Evolutionary conservation across 2,329 filamentous ascomycete species (phyloP), one percentile per base, ranked within the genome.

Genomic region (Diplodia intermedia): DNA sequence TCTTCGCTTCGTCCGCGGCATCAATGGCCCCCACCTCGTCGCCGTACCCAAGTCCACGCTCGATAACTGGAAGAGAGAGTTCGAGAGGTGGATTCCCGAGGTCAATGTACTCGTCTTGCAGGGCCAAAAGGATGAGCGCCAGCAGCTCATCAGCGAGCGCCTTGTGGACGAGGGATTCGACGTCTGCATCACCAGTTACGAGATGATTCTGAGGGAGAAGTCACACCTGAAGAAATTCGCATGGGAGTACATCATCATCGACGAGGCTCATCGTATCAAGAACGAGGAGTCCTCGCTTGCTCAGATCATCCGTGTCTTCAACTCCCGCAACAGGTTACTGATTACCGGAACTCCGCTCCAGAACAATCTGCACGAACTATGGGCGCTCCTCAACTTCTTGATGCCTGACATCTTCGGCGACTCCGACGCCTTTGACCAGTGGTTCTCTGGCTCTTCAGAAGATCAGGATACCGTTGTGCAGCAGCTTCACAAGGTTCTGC

Each of bases 171-270:
- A 97, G 78, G 92, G 97, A 72, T 99, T 99, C 73, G 95, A 99
- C 75, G 94, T 98, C 20, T 97, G 94, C 82, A 92, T 99, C 77
- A 99, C 95, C 15, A 97, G 94, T 79, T 99, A 99, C 82, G 95
- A 99, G 79, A 98, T 99, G 94, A 93, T 99, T 69, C 85, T 99
- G 14, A 89, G 95, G 68, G 95, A 99, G 78, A 98, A 99, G 82
- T 85, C 91, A 1, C 93, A 97, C 73, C 81, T 99, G 72, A 97
- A 95, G 82, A 98, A 98, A 79, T 97, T 99, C 78, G 94, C 95
- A 0, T 99, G 95, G 95, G 94, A 99, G 79, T 99, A 99, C 80
- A 99, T 99, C 79, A 97, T 99, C 73, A 97, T 99, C 71, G 95
- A 99, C 75, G 95, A 99, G 76, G 90, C 95, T 2, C 95, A 99